Evolutionary conservation across 202 grass and related monocot genomes (phyloP).

Genomic region (Hordeum pubiflorum): DNA sequence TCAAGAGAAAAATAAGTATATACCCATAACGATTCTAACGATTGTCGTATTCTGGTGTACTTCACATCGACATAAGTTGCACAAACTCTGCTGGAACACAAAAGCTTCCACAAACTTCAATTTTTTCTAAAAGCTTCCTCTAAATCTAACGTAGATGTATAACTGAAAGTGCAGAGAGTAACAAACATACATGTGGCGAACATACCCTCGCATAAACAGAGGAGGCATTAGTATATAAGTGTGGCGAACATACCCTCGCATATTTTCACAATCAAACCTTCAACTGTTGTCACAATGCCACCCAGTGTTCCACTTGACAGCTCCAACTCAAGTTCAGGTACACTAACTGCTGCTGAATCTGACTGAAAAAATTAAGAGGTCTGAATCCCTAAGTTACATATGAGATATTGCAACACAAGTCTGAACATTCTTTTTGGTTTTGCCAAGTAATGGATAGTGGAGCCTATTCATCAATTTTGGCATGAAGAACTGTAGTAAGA

Average conservation of each 20-base stretch:
- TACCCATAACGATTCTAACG: not conserved
- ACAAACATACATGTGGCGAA: not conserved
- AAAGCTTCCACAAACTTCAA: not conserved
- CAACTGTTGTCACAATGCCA: slow-evolving; percentile 86
- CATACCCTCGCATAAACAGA: slow-evolving; percentile 57
- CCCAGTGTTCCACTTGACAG: slow-evolving; percentile 74
- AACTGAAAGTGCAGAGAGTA: not conserved
- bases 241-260: slow-evolving; percentile 55
- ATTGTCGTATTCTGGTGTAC: not conserved
- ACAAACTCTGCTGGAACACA: not conserved
- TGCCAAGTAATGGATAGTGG: not conserved
- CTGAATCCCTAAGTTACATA: not conserved
- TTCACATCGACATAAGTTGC: not conserved
- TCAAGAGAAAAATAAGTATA: not conserved
- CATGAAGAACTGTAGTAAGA: not conserved
- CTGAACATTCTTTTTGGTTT: not conserved
- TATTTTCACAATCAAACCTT: slow-evolving; percentile 94
- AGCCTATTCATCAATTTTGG: not conserved
- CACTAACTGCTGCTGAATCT: slow-evolving; percentile 61
- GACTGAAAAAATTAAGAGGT: slow-evolving; percentile 43
- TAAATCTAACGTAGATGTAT: not conserved
- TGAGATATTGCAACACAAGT: not conserved
- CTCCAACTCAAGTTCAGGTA: slow-evolving; percentile 92
- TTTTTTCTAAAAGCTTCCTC: not conserved
- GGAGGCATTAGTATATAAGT: not conserved